phyloP scores from a whole-genome alignment of 2,329 filamentous ascomycete species.

The Trichoderma afroharzianum region DNA sequence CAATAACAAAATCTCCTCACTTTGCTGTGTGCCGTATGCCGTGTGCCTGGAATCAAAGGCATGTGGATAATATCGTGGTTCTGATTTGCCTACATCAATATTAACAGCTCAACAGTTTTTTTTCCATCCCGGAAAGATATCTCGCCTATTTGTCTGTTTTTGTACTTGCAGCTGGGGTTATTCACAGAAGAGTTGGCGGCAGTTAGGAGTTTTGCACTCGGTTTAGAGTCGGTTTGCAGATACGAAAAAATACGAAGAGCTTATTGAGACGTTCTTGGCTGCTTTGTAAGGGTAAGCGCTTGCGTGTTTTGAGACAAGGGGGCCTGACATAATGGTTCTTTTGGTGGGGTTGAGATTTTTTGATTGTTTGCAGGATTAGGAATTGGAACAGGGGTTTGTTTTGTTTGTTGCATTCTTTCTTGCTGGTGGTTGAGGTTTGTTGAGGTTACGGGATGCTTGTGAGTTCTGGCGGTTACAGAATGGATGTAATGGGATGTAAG shows the following conservation, averaged over 20 bases:
- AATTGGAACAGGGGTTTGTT: background rate
- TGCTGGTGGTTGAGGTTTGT: background rate
- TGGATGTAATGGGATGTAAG: background rate
- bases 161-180: background rate
- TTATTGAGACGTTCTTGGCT: background rate
- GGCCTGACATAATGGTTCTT: background rate
- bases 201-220: background rate
- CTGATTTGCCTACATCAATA: background rate
- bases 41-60: background rate
- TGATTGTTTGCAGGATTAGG: background rate
- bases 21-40: background rate
- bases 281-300: background rate
- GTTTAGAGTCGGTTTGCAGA: background rate
- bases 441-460: background rate
- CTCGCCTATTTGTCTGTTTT: background rate
- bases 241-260: conserved; percentile 12
- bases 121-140: background rate
- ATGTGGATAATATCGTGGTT: background rate
- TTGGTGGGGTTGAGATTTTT: background rate
- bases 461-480: background rate
- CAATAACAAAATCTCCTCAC: background rate
- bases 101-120: background rate
- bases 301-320: background rate
- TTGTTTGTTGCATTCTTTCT: background rate
- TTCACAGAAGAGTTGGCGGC: background rate